These are phyloP conservation scores for Globisporangium parvum DNA, from an alignment of 352 stramenopile genomes.

Conservation along the genomic window DNA sequence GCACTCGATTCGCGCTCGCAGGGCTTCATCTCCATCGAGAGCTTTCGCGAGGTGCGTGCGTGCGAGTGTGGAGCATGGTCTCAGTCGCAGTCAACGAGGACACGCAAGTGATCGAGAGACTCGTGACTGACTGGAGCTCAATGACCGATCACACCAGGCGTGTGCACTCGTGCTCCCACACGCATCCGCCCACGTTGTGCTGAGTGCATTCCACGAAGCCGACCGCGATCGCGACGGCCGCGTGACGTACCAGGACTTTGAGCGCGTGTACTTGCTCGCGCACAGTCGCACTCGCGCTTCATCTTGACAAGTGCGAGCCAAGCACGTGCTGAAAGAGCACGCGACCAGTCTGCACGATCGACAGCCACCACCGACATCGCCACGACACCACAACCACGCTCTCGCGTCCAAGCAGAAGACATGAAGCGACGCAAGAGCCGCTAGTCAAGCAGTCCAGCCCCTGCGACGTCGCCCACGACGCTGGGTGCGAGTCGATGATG, in stretches of 20 bases:
- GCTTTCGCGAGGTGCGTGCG: slow-evolving; percentile 32
- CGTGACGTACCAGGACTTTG: slow-evolving; percentile 16
- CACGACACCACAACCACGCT: too few species aligned
- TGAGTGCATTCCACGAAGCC: slow-evolving; percentile 40
- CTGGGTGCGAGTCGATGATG: too few species aligned
- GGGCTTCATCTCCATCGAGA: slow-evolving; percentile 58
- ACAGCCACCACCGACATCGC: too few species aligned
- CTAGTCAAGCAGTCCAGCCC: too few species aligned
- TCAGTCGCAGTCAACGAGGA: too few species aligned
- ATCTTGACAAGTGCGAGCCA: not conserved
- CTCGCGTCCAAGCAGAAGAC: too few species aligned
- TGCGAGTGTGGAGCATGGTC: not conserved
- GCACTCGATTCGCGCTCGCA: slow-evolving; percentile 48
- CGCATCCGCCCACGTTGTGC: slow-evolving; percentile 14
- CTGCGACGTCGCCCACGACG: too few species aligned
- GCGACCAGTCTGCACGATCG: too few species aligned
- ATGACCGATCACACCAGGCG: slow-evolving; percentile 13
- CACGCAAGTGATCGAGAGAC: too few species aligned
- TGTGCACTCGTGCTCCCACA: slow-evolving; percentile 34
- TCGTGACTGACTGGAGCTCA: too few species aligned
- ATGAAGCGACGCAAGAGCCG: too few species aligned
- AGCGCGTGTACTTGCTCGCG: slow-evolving; percentile 6
- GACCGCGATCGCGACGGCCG: slow-evolving; percentile 48
- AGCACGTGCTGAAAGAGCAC: not conserved
- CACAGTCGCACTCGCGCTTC: not conserved